phyloP scores from a whole-genome alignment of 805 yeast species.

The Metschnikowia similis region DNA sequence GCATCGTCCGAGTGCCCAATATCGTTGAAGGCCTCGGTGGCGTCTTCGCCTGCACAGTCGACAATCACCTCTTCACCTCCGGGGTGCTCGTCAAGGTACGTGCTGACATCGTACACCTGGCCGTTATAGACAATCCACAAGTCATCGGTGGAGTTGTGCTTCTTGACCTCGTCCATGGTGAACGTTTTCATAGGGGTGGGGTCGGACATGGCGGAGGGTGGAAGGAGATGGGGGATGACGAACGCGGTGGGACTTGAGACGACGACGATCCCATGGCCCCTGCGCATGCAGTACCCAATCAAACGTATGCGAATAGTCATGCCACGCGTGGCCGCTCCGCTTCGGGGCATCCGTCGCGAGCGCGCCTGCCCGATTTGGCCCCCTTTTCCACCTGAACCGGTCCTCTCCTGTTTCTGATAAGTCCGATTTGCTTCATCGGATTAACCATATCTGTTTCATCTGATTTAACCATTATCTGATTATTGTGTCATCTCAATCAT shows the following conservation, averaged over 20 bases:
- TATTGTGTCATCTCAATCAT: too few species aligned
- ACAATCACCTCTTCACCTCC: conserved; percentile 82
- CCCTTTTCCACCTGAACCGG: too few species aligned
- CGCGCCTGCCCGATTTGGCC: too few species aligned
- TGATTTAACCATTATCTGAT: too few species aligned
- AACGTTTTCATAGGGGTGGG: conserved; percentile 35
- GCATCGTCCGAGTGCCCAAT: conserved; percentile 99
- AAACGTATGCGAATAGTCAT: conserved; percentile 9
- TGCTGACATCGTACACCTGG: conserved; percentile 37
- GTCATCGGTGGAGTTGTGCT: conserved; percentile 38
- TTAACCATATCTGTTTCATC: too few species aligned
- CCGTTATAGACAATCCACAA: conserved; percentile 45
- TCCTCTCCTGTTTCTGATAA: too few species aligned
- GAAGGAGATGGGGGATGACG: background rate
- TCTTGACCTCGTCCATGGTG: conserved; percentile 50
- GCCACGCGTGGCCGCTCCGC: background rate
- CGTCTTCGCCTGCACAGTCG: conserved; percentile 80
- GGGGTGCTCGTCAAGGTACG: conserved; percentile 51
- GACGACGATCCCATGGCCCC: background rate
- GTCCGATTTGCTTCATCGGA: too few species aligned
- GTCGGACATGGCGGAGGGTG: conserved; percentile 11
- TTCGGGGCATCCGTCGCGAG: background rate
- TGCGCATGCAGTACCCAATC: conserved; percentile 17
- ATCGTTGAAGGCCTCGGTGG: conserved; percentile 65
- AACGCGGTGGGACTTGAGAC: background rate